These are phyloP conservation scores for Saccharomyces hybrid DNA, from an alignment of 1,139 yeast genomes.

Conservation along the genomic window DNA sequence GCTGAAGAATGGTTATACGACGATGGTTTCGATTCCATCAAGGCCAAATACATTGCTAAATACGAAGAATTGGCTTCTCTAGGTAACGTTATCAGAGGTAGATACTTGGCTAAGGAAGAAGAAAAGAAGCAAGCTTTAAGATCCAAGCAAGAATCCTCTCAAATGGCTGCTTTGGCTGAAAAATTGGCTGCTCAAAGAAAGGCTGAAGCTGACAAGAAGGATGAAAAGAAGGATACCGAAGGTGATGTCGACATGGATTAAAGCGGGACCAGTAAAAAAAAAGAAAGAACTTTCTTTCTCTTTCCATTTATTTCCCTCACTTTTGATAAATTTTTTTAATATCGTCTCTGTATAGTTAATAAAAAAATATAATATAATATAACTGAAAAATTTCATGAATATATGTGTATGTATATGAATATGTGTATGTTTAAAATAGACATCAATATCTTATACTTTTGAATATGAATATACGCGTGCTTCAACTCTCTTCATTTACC, in stretches of 20 bases:
- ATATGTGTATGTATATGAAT: neutral
- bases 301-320: neutral
- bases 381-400: neutral
- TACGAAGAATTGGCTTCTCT: constrained; percentile 91
- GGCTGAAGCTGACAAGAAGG: constrained; percentile 32
- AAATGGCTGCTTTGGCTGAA: constrained; percentile 82
- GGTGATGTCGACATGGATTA: constrained; percentile 1
- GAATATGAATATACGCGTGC: neutral
- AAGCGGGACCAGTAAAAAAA: neutral
- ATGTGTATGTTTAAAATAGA: neutral
- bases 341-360: neutral
- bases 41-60: constrained; percentile 94
- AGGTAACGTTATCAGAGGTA: constrained; percentile 91
- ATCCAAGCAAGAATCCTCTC: constrained; percentile 79
- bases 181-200: constrained; percentile 77
- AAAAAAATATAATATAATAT: neutral
- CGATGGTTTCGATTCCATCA: constrained; percentile 90
- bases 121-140: constrained; percentile 85
- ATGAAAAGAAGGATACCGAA: constrained; percentile 3
- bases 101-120: constrained; percentile 88
- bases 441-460: neutral
- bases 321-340: neutral
- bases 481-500: neutral
- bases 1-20: constrained; percentile 97
- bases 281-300: neutral